Conservation (phyloP, 106 monocot species). For the Acorus gramineus region DNA sequence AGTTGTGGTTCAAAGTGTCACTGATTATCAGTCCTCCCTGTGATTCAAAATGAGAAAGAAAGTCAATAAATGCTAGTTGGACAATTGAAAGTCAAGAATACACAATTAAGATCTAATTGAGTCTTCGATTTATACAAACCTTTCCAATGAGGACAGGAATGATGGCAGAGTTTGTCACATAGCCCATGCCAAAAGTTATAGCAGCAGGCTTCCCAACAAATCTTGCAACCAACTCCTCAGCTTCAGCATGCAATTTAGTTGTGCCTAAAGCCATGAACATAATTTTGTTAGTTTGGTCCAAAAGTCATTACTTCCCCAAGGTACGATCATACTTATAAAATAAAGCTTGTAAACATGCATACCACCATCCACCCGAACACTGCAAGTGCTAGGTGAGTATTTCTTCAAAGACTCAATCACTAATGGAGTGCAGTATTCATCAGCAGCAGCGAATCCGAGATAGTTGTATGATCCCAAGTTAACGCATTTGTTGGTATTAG, state of each 20-base stretch:
- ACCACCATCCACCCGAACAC: slow-evolving; percentile 88
- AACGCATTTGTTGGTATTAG: slow-evolving; percentile 61
- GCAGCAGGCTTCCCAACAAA: slow-evolving; percentile 89
- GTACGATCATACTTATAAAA: background rate
- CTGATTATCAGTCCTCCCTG: slow-evolving; percentile 93
- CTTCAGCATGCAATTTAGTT: slow-evolving; percentile 73
- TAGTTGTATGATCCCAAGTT: slow-evolving; percentile 96
- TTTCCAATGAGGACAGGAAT: slow-evolving; percentile 77
- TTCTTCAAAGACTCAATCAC: slow-evolving; percentile 78
- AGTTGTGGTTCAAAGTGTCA: slow-evolving; percentile 95
- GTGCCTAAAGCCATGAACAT: slow-evolving; percentile 38
- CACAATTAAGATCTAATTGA: too few species aligned
- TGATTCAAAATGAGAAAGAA: slow-evolving; percentile 4
- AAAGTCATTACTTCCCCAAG: too few species aligned
- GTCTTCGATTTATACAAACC: slow-evolving; percentile 23
- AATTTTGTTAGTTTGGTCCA: too few species aligned
- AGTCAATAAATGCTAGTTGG: background rate
- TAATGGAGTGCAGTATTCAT: slow-evolving; percentile 92
- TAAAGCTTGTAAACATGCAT: background rate
- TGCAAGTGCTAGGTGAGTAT: slow-evolving; percentile 87
- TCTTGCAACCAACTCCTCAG: slow-evolving; percentile 78
- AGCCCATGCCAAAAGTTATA: slow-evolving; percentile 93
- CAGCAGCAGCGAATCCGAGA: slow-evolving; percentile 91
- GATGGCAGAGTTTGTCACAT: slow-evolving; percentile 94
- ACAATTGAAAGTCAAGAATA: too few species aligned